These are phyloP conservation scores for Leccinum variicolor DNA, from an alignment of 768 basidiomycete species.

Conservation along the genomic window DNA sequence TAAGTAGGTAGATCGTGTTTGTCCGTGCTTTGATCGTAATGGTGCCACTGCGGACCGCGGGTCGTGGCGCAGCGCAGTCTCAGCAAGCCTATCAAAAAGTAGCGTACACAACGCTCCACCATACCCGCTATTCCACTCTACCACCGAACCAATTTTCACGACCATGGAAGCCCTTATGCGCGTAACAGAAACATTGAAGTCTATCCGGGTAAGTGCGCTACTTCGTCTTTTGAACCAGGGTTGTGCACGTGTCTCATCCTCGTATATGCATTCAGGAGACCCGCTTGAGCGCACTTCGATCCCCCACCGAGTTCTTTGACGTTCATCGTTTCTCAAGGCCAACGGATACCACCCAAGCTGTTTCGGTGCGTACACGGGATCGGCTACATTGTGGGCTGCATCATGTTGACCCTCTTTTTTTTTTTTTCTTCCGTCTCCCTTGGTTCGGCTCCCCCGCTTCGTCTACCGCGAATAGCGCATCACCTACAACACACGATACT, in stretches of 20 bases:
- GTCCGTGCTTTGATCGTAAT: background rate
- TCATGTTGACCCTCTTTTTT: background rate
- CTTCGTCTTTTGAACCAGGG: background rate
- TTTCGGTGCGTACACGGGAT: constrained; percentile 48
- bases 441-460: background rate
- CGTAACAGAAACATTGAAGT: constrained; percentile 64
- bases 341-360: constrained; percentile 75
- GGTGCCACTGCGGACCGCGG: background rate
- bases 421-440: background rate
- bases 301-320: constrained; percentile 80
- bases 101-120: background rate
- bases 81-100: background rate
- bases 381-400: background rate
- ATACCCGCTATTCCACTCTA: background rate
- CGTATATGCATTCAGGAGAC: constrained; percentile 55
- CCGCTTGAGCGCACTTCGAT: constrained; percentile 68
- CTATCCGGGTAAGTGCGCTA: constrained; percentile 54
- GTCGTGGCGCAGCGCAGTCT: background rate
- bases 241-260: background rate
- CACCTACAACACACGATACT: constrained; percentile 92
- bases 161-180: constrained; percentile 66
- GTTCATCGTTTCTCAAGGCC: constrained; percentile 80
- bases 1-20: background rate
- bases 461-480: constrained; percentile 55
- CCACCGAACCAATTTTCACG: background rate